Base-by-base conservation (phyloP, 1,139 yeast genomes). In the Protomyces inundatus region DNA sequence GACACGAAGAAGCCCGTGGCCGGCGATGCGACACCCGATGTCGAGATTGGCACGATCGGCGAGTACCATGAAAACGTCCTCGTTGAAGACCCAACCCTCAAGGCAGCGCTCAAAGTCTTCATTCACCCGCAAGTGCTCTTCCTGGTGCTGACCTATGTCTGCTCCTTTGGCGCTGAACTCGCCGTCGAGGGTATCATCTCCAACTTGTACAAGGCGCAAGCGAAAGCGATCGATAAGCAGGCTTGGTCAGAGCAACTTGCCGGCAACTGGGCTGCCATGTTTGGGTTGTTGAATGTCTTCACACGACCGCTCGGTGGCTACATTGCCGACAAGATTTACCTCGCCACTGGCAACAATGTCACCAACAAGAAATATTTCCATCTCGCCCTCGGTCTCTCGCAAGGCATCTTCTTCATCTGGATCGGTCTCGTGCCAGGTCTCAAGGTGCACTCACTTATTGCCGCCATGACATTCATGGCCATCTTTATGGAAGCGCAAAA, bases 231-330 rank as follows among this genome's bases (percentile, higher is more conserved):
- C 46, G 66, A 67, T 30, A 68, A 69, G 10, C 23, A 60, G 2
- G 16, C 10, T 10, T 74, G 75, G 73, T 46, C 70, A 1, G 69
- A 71, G 48, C 67, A 70, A 37, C 66, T 69, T 45, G 72, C 76
- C 2, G 77, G 77, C 14, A 67, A 72, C 39, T 75, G 77, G 77
- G 76, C 75, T 9, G 71, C 76, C 3, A 75, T 75, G 77, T 66
- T 75, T 65, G 77, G 77, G 6, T 67, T 75, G 35, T 67, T 75
- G 42, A 75, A 75, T 64, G 72, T 75, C 16, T 72, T 74, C 23
- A 71, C 76, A 1, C 71, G 77, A 57, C 77, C 77, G 9, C 35
- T 70, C 1, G 77, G 77, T 51, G 77, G 77, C 7, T 66, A 68
- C 16, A 66, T 74, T 46, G 67, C 75, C 6, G 77, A 74, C 65